Conservation (phyloP, 495 filamentous ascomycete species). For the Penicillium fimorum region DNA sequence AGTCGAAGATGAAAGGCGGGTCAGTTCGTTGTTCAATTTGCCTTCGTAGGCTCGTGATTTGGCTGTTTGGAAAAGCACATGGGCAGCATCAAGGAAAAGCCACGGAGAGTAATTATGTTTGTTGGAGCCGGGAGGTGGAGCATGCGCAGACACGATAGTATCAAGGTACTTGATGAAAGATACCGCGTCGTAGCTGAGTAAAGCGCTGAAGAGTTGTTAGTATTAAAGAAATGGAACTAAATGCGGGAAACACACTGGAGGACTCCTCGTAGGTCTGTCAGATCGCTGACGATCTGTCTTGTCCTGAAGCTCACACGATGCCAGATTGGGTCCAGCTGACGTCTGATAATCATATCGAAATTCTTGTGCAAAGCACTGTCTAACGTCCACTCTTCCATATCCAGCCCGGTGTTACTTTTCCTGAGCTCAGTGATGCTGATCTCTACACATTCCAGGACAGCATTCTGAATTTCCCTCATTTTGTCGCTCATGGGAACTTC, state of each 20-base stretch:
- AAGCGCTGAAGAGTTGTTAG: slow-evolving; percentile 42
- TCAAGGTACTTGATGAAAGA: slow-evolving; percentile 92
- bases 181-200: slow-evolving; percentile 87
- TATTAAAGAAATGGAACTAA: not conserved
- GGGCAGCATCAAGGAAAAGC: slow-evolving; percentile 93
- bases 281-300: slow-evolving; percentile 85
- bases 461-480: slow-evolving; percentile 91
- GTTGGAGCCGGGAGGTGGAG: slow-evolving; percentile 83
- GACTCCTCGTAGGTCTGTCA: slow-evolving; percentile 82
- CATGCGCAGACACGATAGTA: slow-evolving; percentile 86
- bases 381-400: slow-evolving; percentile 97
- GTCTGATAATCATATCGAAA: slow-evolving; percentile 83
- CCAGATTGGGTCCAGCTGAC: slow-evolving; percentile 95
- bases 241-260: slow-evolving; percentile 57
- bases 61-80: slow-evolving; percentile 89
- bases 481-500: slow-evolving; percentile 95
- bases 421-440: slow-evolving; percentile 88
- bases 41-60: slow-evolving; percentile 87
- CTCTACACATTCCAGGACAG: slow-evolving; percentile 94
- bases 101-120: slow-evolving; percentile 89
- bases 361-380: slow-evolving; percentile 91
- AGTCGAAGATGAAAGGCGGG: slow-evolving; percentile 28
- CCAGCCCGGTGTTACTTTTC: slow-evolving; percentile 82
- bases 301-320: slow-evolving; percentile 94
- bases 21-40: slow-evolving; percentile 50